These are phyloP conservation scores for Asterophora parasitica DNA, from an alignment of 768 basidiomycete species.

Conservation along the genomic window DNA sequence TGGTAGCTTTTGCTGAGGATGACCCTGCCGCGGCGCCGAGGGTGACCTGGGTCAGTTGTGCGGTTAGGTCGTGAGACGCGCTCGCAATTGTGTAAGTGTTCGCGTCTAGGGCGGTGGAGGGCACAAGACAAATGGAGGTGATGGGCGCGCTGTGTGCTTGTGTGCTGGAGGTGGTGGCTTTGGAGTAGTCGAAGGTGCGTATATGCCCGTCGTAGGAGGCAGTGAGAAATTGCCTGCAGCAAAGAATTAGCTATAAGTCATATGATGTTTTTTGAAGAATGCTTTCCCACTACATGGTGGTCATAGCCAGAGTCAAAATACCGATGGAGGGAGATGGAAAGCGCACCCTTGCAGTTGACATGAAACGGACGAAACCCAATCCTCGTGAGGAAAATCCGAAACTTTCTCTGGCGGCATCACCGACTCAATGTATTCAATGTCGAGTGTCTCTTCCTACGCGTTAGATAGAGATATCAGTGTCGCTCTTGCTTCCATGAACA, in stretches of 20 bases:
- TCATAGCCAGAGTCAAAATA: too few species aligned
- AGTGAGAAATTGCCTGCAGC: conserved; percentile 61
- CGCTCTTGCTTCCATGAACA: background rate
- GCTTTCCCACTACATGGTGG: too few species aligned
- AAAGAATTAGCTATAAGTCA: background rate
- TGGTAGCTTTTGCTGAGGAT: conserved; percentile 23
- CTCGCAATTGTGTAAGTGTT: conserved; percentile 48
- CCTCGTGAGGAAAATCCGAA: conserved; percentile 77
- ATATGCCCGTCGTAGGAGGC: conserved; percentile 79
- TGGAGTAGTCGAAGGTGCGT: conserved; percentile 69
- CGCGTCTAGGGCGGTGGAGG: conserved; percentile 22
- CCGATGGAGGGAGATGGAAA: background rate
- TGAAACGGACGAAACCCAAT: conserved; percentile 88
- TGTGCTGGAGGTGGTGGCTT: conserved; percentile 46
- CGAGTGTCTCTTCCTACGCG: conserved; percentile 78
- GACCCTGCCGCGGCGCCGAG: conserved; percentile 19
- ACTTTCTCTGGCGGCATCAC: conserved; percentile 83
- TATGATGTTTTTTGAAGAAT: too few species aligned
- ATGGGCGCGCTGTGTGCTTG: conserved; percentile 60
- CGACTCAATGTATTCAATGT: conserved; percentile 90
- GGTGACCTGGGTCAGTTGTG: conserved; percentile 45
- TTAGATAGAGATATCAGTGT: background rate
- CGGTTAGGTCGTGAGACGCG: conserved; percentile 78
- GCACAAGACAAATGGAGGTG: conserved; percentile 58
- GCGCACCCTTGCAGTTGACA: conserved; percentile 52